phyloP scores from a whole-genome alignment of 345 rosid species.

The Cardamine resedifolia region DNA sequence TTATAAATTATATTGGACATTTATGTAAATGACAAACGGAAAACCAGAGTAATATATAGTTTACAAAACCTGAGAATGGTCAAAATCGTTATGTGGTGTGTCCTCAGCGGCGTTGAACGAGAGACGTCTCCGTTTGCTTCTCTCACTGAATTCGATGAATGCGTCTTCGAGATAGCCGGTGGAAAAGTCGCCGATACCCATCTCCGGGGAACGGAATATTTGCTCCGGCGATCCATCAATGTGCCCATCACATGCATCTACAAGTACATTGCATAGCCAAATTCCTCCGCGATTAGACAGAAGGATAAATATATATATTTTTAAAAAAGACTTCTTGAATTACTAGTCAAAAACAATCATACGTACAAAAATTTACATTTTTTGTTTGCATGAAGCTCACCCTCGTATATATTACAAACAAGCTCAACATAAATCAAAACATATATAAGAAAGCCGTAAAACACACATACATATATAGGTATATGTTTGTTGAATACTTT shows the following conservation, averaged over 20 bases:
- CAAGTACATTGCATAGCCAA: slow-evolving; percentile 19
- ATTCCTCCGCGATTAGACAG: background rate
- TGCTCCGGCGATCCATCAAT: slow-evolving; percentile 46
- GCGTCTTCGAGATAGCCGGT: slow-evolving; percentile 94
- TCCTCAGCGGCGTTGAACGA: slow-evolving; percentile 26
- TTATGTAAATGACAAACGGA: background rate
- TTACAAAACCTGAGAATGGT: slow-evolving; percentile 28
- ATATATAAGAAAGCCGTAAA: background rate
- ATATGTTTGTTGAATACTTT: background rate
- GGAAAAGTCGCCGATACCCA: slow-evolving; percentile 48
- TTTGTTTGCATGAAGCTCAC: slow-evolving; percentile 2
- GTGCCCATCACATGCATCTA: slow-evolving; percentile 37
- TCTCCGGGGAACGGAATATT: slow-evolving; percentile 40
- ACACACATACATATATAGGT: background rate
- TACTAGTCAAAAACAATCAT: slow-evolving; percentile 6
- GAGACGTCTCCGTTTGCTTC: slow-evolving; percentile 70
- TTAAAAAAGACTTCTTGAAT: background rate
- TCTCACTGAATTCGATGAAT: slow-evolving; percentile 56
- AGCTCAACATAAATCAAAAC: background rate
- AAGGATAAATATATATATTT: background rate
- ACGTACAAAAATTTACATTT: background rate
- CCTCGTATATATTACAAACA: background rate
- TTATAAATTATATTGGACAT: background rate
- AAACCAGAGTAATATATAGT: too few species aligned
- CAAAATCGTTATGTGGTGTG: slow-evolving; percentile 19